Evolutionary conservation across 164 flowering plant genomes (phyloP), one percentile per base, ranked within the genome.

Genomic region (Euptelea pleiosperma): DNA sequence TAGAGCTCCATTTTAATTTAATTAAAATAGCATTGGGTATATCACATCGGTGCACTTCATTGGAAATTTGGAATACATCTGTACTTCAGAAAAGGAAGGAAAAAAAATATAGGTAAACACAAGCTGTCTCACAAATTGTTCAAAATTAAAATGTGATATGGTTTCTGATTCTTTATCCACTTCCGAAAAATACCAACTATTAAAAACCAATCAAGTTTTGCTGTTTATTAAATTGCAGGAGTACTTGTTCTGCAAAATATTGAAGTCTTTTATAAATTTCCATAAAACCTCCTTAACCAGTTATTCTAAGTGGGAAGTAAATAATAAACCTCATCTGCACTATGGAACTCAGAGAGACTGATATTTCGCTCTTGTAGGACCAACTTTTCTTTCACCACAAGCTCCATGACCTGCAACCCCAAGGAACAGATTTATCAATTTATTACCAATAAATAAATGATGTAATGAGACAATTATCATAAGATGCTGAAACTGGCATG

Each of bases 341-440:
- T 86, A 64, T 91, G 97, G 71, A 94, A 85, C 66, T 94, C 99
- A 19, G 99, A 94, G 22, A 94, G 60, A 77, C 99, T 94, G 61
- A 94, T 82, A 36, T 88, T 70, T 25, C 95, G 78, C 84, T 88
- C 99, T 53, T 71, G 77, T 54, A 94, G 75, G 58, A 72, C 70
- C n/a, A 91, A 73, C 0, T 79, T 74, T 65, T 94, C 97, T 66
- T 78, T 75, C 8, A 85, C 80, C 52, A 88, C 95, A 60, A 94
- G 94, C 18, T 88, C 95, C 95, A 91, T 94, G 30, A 94, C 97
- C 97, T 92, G 82, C 49, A 79, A 70, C 15, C 11, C 44, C 70
- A 49, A 45, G 58, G 48, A 53, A 51, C 6, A 26, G 46, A 24
- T 57, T 28, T 37, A 40, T 53, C 7, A 56, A 35, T 34, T 30